A percentile compares a stretch with the other conserved stretches of the same genome.
Conservation (phyloP, 2,329 filamentous ascomycete species). For the Neoascochyta sp. region DNA sequence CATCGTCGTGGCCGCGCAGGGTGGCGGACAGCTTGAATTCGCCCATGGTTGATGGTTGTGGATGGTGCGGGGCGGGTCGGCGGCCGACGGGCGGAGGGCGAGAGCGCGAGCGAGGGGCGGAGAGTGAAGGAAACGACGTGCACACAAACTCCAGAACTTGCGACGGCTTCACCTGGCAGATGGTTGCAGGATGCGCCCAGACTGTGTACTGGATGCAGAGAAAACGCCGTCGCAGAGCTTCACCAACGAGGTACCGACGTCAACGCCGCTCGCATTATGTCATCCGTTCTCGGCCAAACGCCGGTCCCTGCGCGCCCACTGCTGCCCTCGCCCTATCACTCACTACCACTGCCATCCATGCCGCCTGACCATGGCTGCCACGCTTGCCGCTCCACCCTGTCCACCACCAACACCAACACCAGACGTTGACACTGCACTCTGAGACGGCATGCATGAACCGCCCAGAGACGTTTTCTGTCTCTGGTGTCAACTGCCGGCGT, state of each 20-base stretch:
- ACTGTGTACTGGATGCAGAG: constrained; percentile 5
- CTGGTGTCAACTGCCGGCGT: constrained; percentile 2
- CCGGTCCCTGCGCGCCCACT: too few relatives aligned
- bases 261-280: too few relatives aligned
- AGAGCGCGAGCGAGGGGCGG: constrained; percentile 8
- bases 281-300: too few relatives aligned
- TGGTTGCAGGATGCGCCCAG: neutral
- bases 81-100: constrained; percentile 11
- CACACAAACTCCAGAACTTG: constrained; percentile 6
- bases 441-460: constrained; percentile 5
- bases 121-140: constrained; percentile 3
- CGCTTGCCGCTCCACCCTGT: too few relatives aligned
- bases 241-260: constrained; percentile 3
- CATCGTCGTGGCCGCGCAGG: constrained; percentile 83
- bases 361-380: too few relatives aligned
- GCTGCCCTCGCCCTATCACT: too few relatives aligned
- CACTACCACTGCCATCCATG: too few relatives aligned
- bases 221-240: constrained; percentile 3
- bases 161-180: constrained; percentile 4
- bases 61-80: constrained; percentile 21
- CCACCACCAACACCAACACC: constrained; percentile 6
- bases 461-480: neutral
- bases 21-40: constrained; percentile 93
- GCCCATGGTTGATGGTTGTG: constrained; percentile 53
- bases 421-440: constrained; percentile 4